phyloP scores from a whole-genome alignment of 257 asterid species.

The Primulina tabacum region DNA sequence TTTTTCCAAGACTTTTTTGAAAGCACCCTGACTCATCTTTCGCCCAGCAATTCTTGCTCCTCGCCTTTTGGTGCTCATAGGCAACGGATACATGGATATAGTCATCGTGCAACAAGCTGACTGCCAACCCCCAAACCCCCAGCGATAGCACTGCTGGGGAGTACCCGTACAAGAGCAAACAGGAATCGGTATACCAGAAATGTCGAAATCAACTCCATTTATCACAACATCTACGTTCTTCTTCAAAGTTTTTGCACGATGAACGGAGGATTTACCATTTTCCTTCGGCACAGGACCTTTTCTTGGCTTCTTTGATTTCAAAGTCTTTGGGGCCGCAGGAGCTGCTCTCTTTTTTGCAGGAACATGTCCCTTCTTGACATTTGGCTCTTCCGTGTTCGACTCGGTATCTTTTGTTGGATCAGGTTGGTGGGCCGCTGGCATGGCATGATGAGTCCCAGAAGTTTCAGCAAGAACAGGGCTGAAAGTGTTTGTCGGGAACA shows the following conservation, averaged over 20 bases:
- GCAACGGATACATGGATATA: conserved; percentile 88
- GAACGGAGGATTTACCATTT: conserved; percentile 47
- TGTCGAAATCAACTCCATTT: conserved; percentile 83
- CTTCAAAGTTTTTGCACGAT: conserved; percentile 64
- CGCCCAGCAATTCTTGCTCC: conserved; percentile 97
- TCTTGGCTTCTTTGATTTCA: conserved; percentile 68
- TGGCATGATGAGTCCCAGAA: conserved; percentile 50
- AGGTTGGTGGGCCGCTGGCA: conserved; percentile 69
- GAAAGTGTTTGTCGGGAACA: conserved; percentile 65
- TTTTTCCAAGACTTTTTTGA: conserved; percentile 90
- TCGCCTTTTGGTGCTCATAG: conserved; percentile 91
- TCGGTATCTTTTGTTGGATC: conserved; percentile 38
- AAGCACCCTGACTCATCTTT: conserved; percentile 97
- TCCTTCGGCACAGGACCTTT: conserved; percentile 56
- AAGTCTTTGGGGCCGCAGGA: conserved; percentile 47
- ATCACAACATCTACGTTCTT: conserved; percentile 74
- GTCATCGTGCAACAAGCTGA: conserved; percentile 95
- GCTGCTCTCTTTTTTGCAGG: conserved; percentile 58
- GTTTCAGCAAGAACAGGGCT: conserved; percentile 56
- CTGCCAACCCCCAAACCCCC: conserved; percentile 99
- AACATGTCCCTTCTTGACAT: conserved; percentile 44
- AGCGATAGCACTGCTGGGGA: conserved; percentile 94
- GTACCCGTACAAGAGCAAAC: conserved; percentile 91
- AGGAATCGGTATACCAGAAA: conserved; percentile 85
- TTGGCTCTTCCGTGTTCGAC: conserved; percentile 49